Percentiles rank a stretch among this genome's conserved stretches.
Conservation (phyloP, 257 asterid genomes). For the Linderniella brevidens region DNA sequence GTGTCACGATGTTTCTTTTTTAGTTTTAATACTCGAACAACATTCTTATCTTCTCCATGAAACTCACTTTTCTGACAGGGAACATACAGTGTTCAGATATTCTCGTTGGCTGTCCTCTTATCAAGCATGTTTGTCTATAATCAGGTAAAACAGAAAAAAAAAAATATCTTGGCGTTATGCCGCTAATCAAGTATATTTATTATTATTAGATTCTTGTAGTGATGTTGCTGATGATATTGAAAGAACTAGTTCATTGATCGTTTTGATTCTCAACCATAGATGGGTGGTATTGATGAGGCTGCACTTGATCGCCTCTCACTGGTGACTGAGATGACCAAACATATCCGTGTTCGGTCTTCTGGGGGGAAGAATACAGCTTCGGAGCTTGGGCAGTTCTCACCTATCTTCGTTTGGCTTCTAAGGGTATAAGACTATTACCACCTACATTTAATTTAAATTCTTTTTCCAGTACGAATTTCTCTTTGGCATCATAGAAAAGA, state of each 20-base stretch:
- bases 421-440: conserved; percentile 40
- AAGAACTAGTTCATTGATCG: background rate
- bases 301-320: conserved; percentile 95
- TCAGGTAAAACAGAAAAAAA: conserved; percentile 43
- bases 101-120: conserved; percentile 88
- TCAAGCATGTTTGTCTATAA: conserved; percentile 96
- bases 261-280: conserved; percentile 27
- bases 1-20: background rate
- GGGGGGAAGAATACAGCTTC: conserved; percentile 74
- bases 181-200: background rate
- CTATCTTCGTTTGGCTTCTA: conserved; percentile 93
- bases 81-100: conserved; percentile 91
- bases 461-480: background rate
- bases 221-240: background rate
- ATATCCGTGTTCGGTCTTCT: conserved; percentile 89
- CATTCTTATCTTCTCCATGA: background rate
- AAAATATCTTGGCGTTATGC: no score
- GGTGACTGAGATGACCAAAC: conserved; percentile 99
- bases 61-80: conserved; percentile 43
- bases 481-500: no score
- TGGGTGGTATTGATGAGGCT: conserved; percentile 99
- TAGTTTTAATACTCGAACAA: background rate
- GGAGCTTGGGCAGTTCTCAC: conserved; percentile 92
- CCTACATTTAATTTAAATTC: conserved; percentile 2
- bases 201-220: background rate